Evolutionary conservation across 495 filamentous ascomycete genomes (phyloP).

Genomic region (Penicillium pulvis): DNA sequence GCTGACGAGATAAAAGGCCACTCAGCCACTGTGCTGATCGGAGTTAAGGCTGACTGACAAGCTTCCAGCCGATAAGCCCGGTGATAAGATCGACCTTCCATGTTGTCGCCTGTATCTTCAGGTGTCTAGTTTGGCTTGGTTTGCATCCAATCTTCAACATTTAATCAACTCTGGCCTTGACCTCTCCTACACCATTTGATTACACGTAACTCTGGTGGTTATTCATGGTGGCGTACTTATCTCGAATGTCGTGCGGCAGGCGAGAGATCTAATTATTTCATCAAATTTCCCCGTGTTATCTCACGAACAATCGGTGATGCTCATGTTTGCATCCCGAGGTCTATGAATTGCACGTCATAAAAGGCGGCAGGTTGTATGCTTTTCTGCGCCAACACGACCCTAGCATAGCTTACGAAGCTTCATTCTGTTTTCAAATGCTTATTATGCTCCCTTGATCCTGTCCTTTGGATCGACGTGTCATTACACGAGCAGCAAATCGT

Average conservation of each 20-base stretch:
- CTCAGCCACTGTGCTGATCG: not conserved
- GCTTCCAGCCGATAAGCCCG: conserved; percentile 4
- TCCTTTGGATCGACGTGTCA: not conserved
- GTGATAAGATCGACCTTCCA: not conserved
- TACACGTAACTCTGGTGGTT: not conserved
- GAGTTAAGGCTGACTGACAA: conserved; percentile 5
- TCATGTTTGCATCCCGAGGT: not conserved
- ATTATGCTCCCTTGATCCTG: not conserved
- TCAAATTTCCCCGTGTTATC: not conserved
- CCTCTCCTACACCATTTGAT: not conserved
- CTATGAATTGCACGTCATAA: not conserved
- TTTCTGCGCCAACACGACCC: not conserved
- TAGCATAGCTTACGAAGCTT: not conserved
- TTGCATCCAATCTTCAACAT: conserved; percentile 1
- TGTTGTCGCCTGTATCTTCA: not conserved
- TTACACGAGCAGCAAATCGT: not conserved
- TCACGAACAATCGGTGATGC: not conserved
- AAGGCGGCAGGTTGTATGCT: not conserved
- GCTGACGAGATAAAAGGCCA: conserved; percentile 1
- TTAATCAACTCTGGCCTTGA: not conserved
- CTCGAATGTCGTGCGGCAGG: not conserved
- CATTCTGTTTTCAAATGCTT: too few species aligned
- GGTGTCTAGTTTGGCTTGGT: conserved; percentile 1
- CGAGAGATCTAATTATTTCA: not conserved
- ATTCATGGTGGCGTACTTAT: not conserved